Evolutionary conservation across 106 monocot species (phyloP).

Genomic region (Phalaenopsis equestris): DNA sequence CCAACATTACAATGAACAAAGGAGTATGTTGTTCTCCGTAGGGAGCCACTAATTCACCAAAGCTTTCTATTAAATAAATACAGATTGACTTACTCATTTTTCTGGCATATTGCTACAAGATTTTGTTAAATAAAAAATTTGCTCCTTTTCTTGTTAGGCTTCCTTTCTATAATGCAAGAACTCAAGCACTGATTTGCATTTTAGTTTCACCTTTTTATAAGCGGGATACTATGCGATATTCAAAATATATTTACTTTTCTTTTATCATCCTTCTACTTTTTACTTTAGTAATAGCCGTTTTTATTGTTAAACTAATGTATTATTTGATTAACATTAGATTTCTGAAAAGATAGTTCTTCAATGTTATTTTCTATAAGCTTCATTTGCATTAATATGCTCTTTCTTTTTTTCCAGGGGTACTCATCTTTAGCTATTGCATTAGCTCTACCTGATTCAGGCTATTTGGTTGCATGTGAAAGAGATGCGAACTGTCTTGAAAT

Average conservation of each 20-base stretch:
- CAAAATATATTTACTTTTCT: not conserved
- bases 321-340: not conserved
- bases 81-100: not conserved
- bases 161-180: not conserved
- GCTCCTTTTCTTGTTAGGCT: not conserved
- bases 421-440: constrained; percentile 92
- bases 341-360: not conserved
- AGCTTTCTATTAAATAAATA: not conserved
- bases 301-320: not conserved
- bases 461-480: constrained; percentile 90
- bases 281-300: not conserved
- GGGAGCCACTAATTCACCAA: not conserved
- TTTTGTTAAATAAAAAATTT: no score
- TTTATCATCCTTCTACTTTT: not conserved
- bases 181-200: not conserved
- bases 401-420: constrained; percentile 51
- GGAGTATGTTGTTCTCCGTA: no score
- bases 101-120: not conserved
- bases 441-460: constrained; percentile 70
- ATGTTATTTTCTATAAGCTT: not conserved
- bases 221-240: not conserved
- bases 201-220: not conserved
- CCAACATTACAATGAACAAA: no score
- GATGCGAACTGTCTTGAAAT: constrained; percentile 74
- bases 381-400: not conserved